Evolutionary conservation across 305 asterid genomes (phyloP), one percentile per base, ranked within the genome.

Genomic region (Striga hermonthica): DNA sequence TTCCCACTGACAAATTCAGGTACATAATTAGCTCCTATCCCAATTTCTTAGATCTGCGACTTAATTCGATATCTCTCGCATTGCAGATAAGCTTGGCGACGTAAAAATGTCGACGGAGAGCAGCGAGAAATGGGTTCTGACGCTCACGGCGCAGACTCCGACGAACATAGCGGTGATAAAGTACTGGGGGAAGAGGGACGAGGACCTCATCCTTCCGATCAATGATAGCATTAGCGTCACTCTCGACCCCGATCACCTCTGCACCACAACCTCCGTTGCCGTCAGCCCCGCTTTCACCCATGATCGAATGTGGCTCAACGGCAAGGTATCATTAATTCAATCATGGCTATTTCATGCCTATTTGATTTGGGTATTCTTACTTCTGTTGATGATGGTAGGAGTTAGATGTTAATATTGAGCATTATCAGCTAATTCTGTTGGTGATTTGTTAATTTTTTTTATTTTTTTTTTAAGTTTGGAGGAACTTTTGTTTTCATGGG

Each of bases 261-360:
- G 99, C 84, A 93, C 99, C 70, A 93, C 99, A 72, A 93, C 99
- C 61, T 90, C 99, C 73, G 97, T 90, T 61, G 95, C 97, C 57
- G 99, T 93, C 70, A 88, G 97, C 74, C 96, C 97, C 1, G 39
- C 76, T 58, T 93, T 93, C 58, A 36, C 82, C 5, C 76, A 75
- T n/a, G 99, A 93, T 57, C 95, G 96, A 61, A 90, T 93, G 89
- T 93, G 99, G 99, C 92, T 93, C 54, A 93, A 93, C 58, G 96
- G 94, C 28, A 93, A 90, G 95, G 97, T 91, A 77, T 7, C 7
- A 6, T 50, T 15, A n/a, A 14, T 22, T 64, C 14, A 7, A 35
- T 60, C 45, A 28, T 41, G 53, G 8, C 14, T 49, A 49, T 14
- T 49, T 14, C 4, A 15, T 57, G 67, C 47, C 15, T 71, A 9